Evolutionary conservation across 805 yeast genomes (phyloP).

Genomic region (Metschnikowia drakensbergensis): DNA sequence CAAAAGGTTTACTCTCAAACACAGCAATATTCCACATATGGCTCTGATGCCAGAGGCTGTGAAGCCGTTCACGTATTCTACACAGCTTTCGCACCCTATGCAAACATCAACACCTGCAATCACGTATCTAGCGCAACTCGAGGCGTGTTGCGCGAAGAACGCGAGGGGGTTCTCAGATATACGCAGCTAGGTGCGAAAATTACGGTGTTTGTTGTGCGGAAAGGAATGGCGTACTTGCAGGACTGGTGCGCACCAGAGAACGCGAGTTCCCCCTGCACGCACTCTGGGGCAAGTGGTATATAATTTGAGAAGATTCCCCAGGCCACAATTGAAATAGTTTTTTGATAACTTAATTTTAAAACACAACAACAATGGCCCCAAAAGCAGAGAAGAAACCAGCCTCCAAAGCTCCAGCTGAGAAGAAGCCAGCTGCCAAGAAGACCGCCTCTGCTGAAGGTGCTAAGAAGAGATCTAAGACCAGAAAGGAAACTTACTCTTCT

Average conservation of each 20-base stretch:
- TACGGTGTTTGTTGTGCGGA: conserved; percentile 8
- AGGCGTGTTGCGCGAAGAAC: conserved; percentile 5
- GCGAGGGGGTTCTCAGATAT: conserved; percentile 15
- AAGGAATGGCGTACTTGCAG: conserved; percentile 13
- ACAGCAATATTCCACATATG: not conserved
- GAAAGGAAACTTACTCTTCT: conserved; percentile 38
- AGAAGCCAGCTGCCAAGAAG: conserved; percentile 39
- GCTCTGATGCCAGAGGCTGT: not conserved
- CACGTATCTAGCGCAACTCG: not conserved
- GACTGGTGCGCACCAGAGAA: conserved; percentile 11
- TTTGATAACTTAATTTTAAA: conserved; percentile 15
- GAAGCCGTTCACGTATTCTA: not conserved
- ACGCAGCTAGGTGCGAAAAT: conserved; percentile 13
- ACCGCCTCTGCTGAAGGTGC: conserved; percentile 28
- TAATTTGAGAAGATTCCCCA: conserved; percentile 19
- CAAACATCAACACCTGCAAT: not conserved
- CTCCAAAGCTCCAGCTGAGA: conserved; percentile 39
- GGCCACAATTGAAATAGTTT: conserved; percentile 6
- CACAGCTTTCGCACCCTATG: not conserved
- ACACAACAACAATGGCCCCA: conserved; percentile 29
- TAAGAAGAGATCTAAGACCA: conserved; percentile 36
- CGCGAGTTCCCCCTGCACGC: conserved; percentile 21
- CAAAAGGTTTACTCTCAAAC: not conserved
- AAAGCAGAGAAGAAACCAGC: conserved; percentile 40
- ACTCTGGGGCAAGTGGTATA: conserved; percentile 19